Percentiles rank a stretch among this genome's conserved stretches.
phyloP scores from a whole-genome alignment of 805 yeast genomes.

The Nakazawaea wickerhamii region DNA sequence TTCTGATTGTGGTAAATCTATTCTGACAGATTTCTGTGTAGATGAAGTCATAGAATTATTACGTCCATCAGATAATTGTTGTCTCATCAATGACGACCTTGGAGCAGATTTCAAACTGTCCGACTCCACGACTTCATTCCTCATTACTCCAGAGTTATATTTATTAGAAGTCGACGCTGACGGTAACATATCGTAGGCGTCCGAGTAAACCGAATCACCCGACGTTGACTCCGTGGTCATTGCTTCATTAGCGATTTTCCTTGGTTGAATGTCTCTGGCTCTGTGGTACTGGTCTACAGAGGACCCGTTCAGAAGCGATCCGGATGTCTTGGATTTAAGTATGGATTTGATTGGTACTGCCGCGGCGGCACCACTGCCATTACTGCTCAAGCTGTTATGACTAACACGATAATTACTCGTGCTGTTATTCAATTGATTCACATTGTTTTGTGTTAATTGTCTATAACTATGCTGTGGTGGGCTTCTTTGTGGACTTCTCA shows the following conservation, averaged over 20 bases:
- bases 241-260: slow-evolving; percentile 1
- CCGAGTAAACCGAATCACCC: slow-evolving; percentile 19
- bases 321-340: slow-evolving; percentile 15
- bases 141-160: neutral
- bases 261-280: neutral
- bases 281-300: neutral
- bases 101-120: neutral
- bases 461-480: slow-evolving; percentile 2
- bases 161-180: neutral
- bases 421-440: neutral
- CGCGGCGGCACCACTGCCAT: neutral
- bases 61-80: neutral
- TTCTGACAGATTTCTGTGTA: slow-evolving; percentile 11
- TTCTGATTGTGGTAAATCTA: neutral
- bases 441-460: slow-evolving; percentile 6
- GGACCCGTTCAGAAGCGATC: neutral
- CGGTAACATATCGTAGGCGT: slow-evolving; percentile 18
- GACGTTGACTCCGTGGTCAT: slow-evolving; percentile 16
- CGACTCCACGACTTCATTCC: neutral
- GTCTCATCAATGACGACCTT: neutral
- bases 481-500: neutral
- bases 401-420: neutral
- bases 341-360: slow-evolving; percentile 20
- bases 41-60: slow-evolving; percentile 10
- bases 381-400: neutral